Percentiles rank a stretch among this genome's conserved stretches.
Conservation (phyloP, 306 rosid genomes). For the Luffa aegyptiaca region DNA sequence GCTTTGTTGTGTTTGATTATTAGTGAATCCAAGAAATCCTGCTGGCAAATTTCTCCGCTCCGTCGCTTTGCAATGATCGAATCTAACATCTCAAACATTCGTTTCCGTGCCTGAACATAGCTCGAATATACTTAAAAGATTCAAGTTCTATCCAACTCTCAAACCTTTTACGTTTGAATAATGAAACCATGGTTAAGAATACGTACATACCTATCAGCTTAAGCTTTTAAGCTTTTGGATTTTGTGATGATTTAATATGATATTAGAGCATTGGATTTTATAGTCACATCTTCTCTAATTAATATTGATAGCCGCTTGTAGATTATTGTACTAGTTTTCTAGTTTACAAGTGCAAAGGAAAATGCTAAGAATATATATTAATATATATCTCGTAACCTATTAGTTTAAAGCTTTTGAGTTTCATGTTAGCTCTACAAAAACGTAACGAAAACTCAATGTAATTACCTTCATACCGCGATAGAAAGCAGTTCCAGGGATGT, state of each 20-base stretch:
- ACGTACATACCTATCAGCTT: background rate
- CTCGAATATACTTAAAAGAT: background rate
- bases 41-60: slow-evolving; percentile 49
- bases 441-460: background rate
- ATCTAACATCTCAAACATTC: slow-evolving; percentile 75
- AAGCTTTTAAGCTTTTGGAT: background rate
- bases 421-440: background rate
- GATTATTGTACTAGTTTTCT: background rate
- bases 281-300: no score
- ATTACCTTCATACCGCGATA: slow-evolving; percentile 64
- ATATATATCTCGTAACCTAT: background rate
- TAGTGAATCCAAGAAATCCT: slow-evolving; percentile 68
- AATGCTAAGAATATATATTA: background rate
- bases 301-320: background rate
- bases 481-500: slow-evolving; percentile 76
- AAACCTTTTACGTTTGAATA: background rate
- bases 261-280: no score
- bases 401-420: background rate
- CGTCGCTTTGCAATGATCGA: slow-evolving; percentile 44
- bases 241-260: background rate
- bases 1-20: slow-evolving; percentile 54
- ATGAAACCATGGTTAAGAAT: background rate
- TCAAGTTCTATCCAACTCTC: background rate
- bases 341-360: no score
- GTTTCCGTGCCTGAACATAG: slow-evolving; percentile 54